Evolutionary conservation across 495 filamentous ascomycete species (phyloP).

Genomic region (Podospora sp.): DNA sequence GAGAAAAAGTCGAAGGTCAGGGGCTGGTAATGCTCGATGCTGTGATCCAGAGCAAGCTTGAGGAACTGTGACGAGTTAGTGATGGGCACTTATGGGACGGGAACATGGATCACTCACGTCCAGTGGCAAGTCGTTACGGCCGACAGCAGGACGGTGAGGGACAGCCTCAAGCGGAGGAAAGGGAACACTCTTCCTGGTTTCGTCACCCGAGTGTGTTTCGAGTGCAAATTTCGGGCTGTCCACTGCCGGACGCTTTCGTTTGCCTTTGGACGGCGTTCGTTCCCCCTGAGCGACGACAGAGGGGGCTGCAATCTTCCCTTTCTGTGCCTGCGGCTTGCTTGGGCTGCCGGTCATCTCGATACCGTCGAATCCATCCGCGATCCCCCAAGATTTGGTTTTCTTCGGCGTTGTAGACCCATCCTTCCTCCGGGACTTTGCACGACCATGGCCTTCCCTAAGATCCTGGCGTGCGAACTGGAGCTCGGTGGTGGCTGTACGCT

Average conservation of each 20-base stretch:
- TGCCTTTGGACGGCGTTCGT: conserved; percentile 52
- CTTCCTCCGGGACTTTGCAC: conserved; percentile 41
- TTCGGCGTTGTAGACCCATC: conserved; percentile 49
- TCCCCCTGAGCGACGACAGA: conserved; percentile 42
- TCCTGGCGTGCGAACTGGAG: conserved; percentile 57
- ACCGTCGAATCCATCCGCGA: conserved; percentile 58
- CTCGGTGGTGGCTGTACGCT: conserved; percentile 51
- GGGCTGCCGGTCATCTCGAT: conserved; percentile 52
- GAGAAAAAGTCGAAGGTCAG: conserved; percentile 49
- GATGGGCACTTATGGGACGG: background rate
- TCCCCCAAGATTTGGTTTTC: conserved; percentile 48
- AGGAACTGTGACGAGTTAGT: conserved; percentile 41
- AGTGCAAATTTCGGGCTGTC: conserved; percentile 54
- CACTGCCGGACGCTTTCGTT: conserved; percentile 53
- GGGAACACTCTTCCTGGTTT: background rate
- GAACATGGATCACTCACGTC: conserved; percentile 35
- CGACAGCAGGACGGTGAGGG: background rate
- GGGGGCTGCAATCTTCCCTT: conserved; percentile 38
- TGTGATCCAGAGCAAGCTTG: conserved; percentile 47
- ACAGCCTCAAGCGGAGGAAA: background rate
- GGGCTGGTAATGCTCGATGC: conserved; percentile 37
- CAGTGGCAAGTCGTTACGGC: conserved; percentile 26
- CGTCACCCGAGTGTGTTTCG: conserved; percentile 43
- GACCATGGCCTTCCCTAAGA: conserved; percentile 50
- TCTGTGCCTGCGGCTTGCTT: conserved; percentile 40